Evolutionary conservation across 352 stramenopile species (phyloP).

Genomic region (Sclerospora graminicola): DNA sequence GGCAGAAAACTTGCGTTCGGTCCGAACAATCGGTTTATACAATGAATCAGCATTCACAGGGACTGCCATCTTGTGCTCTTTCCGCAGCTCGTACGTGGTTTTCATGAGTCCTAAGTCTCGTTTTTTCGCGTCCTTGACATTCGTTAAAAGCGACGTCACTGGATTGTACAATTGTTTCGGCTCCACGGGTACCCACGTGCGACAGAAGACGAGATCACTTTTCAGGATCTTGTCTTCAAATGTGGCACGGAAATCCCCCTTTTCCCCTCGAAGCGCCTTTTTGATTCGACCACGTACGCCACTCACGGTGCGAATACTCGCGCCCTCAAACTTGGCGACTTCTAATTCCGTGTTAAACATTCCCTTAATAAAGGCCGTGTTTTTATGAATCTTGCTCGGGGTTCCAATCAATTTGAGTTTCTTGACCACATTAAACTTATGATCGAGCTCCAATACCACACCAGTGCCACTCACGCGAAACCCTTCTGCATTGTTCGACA

Average conservation of each 20-base stretch:
- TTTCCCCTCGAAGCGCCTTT: slow-evolving; percentile 88
- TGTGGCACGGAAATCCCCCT: slow-evolving; percentile 96
- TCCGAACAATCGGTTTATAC: slow-evolving; percentile 97
- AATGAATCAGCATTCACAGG: slow-evolving; percentile 96
- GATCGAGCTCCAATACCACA: slow-evolving; percentile 95
- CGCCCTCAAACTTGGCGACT: slow-evolving; percentile 97
- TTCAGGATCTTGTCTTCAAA: slow-evolving; percentile 99
- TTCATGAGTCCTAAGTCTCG: slow-evolving; percentile 83
- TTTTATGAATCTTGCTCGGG: slow-evolving; percentile 97
- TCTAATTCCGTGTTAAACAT: slow-evolving; percentile 95
- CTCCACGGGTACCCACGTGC: slow-evolving; percentile 98
- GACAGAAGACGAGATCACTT: slow-evolving; percentile 98
- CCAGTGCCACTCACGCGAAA: slow-evolving; percentile 98
- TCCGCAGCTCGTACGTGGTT: slow-evolving; percentile 91
- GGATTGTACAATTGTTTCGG: slow-evolving; percentile 99
- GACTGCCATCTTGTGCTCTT: slow-evolving; percentile 91
- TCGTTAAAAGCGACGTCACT: slow-evolving; percentile 80
- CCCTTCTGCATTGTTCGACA: slow-evolving; percentile 85
- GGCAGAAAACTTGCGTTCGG: slow-evolving; percentile 86
- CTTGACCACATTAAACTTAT: slow-evolving; percentile 98
- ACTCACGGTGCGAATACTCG: slow-evolving; percentile 95
- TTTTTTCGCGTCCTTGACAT: slow-evolving; percentile 43
- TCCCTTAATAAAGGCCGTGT: slow-evolving; percentile 97
- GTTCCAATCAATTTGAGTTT: slow-evolving; percentile 99
- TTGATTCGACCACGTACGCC: slow-evolving; percentile 98